Base-by-base conservation (phyloP, 176 grass and related monocot species). In the Avena eriantha region DNA sequence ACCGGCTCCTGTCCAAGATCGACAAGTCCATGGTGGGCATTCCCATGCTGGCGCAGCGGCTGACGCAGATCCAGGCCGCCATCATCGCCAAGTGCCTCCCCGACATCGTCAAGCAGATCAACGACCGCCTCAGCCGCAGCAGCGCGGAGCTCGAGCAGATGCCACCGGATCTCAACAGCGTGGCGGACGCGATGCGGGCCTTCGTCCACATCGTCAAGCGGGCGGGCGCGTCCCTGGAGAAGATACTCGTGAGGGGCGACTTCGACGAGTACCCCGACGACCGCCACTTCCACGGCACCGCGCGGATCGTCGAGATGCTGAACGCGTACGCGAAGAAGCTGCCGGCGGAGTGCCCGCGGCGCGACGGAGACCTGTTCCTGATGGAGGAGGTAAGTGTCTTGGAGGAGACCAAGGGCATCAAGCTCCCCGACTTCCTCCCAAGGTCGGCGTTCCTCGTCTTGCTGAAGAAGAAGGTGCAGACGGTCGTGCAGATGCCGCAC, bases 11-110 rank as follows among this genome's bases (percentile, higher is more conserved):
- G 0, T 90, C 83, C 9, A 76, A 8, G 69, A 87, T 93, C 22
- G 88, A 89, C 86, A 87, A 85, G 86, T 80, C 88, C 75, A 95
- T 90, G 72, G 86, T 85, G 17, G 93, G 91, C 6, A 85, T 93
- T 1, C 86, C 83, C 0, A 65, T 80, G 26, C 88, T 95, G 21
- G 93, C 91, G 0, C 74, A 82, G 50, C 7, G 86, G 54, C 86
- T 95, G 0, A 93, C 68, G 76, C 79, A 95, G 65, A 91, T 95
- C 3, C 86, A 91, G 48, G 70, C 83, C 0, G 2, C 83, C 8
- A 91, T 75, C 61, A 93, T 93, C 47, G 49, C 86, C 33, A 78
- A 75, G 19, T 91, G 88, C 72, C 75, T 95, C 14, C 93, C 93
- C 0, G 91, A 89, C 70, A 95, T 93, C 7, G 83, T 89, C 0